Evolutionary conservation across 1,139 yeast genomes (phyloP).

Genomic region (Diutina sp.): DNA sequence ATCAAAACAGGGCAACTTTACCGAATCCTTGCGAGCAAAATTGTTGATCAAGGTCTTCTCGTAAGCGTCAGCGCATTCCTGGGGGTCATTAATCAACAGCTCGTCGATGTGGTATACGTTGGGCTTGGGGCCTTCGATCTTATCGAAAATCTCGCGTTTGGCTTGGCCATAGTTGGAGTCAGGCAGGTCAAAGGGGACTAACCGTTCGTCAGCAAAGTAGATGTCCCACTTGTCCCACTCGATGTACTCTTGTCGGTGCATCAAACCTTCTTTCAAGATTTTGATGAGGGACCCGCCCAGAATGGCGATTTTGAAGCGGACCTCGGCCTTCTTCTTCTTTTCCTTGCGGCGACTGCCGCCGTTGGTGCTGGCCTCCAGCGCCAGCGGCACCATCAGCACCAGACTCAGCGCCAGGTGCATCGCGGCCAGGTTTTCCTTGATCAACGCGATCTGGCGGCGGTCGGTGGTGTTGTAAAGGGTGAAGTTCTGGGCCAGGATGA

Average conservation of each 20-base stretch:
- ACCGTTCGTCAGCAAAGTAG: conserved; percentile 91
- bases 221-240: conserved; percentile 95
- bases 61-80: conserved; percentile 38
- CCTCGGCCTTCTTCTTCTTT: conserved; percentile 28
- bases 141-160: conserved; percentile 69
- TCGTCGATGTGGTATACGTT: conserved; percentile 37
- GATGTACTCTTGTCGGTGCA: conserved; percentile 54
- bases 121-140: conserved; percentile 45
- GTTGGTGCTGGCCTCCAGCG: neutral
- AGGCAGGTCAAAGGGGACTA: conserved; percentile 74
- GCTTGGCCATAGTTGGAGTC: conserved; percentile 89
- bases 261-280: conserved; percentile 74
- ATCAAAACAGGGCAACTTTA: conserved; percentile 90
- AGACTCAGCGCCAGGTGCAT: conserved; percentile 1
- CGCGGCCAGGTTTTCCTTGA: neutral
- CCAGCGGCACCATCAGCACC: conserved; percentile 1
- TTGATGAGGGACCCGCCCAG: conserved; percentile 88
- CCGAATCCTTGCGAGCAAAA: conserved; percentile 94
- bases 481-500: conserved; percentile 67
- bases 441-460: conserved; percentile 15
- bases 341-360: neutral
- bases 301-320: conserved; percentile 78
- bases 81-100: conserved; percentile 32
- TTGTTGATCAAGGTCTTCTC: conserved; percentile 61
- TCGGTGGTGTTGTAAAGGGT: conserved; percentile 44